phyloP scores from a whole-genome alignment of 1,284 basidiomycete genomes.

The Leccinum subrobustum region DNA sequence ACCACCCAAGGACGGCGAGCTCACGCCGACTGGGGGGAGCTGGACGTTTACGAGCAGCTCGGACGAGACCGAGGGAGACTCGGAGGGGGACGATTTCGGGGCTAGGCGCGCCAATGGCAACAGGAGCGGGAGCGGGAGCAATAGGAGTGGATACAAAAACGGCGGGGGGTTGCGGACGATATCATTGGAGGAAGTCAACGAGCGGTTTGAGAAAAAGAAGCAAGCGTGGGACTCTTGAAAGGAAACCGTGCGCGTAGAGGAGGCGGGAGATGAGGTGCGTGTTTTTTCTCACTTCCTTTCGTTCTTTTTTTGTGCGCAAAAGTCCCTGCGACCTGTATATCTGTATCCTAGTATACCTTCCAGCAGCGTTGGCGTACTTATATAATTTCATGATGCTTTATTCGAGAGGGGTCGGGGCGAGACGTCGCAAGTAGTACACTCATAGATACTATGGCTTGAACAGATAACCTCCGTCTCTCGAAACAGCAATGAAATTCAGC shows the following conservation, averaged over 20 bases:
- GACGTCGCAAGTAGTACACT: neutral
- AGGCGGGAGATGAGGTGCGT: neutral
- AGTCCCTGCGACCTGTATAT: slow-evolving; percentile 1
- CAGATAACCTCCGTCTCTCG: slow-evolving; percentile 71
- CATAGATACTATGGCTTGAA: slow-evolving; percentile 38
- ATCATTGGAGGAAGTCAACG: slow-evolving; percentile 28
- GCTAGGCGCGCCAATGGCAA: neutral
- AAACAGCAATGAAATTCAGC: slow-evolving; percentile 65
- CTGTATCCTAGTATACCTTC: slow-evolving; percentile 22
- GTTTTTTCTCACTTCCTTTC: neutral
- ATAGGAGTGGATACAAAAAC: slow-evolving; percentile 14
- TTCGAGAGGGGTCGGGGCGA: neutral
- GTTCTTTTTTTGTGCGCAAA: neutral
- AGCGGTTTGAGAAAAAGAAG: slow-evolving; percentile 21
- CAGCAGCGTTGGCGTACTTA: slow-evolving; percentile 6
- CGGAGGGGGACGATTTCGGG: slow-evolving; percentile 35
- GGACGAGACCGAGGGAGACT: slow-evolving; percentile 30
- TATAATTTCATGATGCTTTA: slow-evolving; percentile 15
- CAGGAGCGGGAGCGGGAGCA: neutral
- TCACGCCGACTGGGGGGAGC: slow-evolving; percentile 64
- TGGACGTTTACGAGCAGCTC: slow-evolving; percentile 60
- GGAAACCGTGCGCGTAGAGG: neutral
- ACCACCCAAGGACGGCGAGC: slow-evolving; percentile 43
- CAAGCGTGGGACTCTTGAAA: slow-evolving; percentile 21
- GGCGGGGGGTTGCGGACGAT: slow-evolving; percentile 25